Evolutionary conservation across 2,329 filamentous ascomycete species (phyloP), one percentile per base, ranked within the genome.

Genomic region (Fusarium circinatum): DNA sequence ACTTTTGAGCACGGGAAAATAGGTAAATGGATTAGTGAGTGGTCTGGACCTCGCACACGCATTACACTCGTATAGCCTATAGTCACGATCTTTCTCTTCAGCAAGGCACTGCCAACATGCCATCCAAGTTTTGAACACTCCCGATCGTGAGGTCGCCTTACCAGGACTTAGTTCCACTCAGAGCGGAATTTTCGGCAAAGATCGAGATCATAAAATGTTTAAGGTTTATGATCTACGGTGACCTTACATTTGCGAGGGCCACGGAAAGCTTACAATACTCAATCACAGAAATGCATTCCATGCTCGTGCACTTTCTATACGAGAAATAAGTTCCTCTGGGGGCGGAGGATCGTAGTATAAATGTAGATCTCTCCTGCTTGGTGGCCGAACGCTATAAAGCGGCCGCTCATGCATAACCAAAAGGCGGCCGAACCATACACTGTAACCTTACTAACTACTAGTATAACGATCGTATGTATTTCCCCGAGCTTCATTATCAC

Each of bases 141-240:
- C 3, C 8, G 3, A 15, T 24, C 8, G 12, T 4, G 20, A 8
- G 6, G 14, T 11, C 11, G 26, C 3, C 2, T 9, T 24, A 20
- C 5, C 9, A 18, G 17, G 3, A 26, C 0, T 26, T 17, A 14
- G 2, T 5, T 28, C 0, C 6, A 36, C 2, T 17, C 0, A 0
- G 3, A 22, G 26, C 24, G 20, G 34, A 22, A 17, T 5, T 3
- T 3, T 10, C 9, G 20, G 32, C 13, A 38, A 13, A 28, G 32
- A 38, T 54, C 51, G 34, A 54, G 32, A 38, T 28, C 3, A 7
- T 38, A 20, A 17, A 54, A 38, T 54, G 24, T 9, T 3, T 13
- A 7, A 22, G 6, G 6, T 9, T 17, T 18, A 26, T 12, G 3
- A 22, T 36, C n/a, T 22, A 8, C 6, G 0, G n/a, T 9, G 1